Evolutionary conservation across 139 green algal species (phyloP).

Genomic region (Penium margaritaceum): DNA sequence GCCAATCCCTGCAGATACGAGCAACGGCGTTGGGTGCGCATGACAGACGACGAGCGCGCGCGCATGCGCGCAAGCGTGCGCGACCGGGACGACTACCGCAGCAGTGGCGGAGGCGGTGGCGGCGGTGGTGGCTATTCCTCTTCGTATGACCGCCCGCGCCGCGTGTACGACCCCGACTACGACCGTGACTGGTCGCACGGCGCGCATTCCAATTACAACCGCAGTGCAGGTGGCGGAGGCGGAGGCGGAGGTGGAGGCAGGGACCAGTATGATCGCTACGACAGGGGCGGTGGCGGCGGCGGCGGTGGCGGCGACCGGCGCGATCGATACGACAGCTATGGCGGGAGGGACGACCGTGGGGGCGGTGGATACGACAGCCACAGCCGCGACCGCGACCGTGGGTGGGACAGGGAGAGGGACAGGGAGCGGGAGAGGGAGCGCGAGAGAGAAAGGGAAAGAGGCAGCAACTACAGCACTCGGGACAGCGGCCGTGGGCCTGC

Average conservation of each 20-base stretch:
- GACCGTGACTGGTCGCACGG: background rate
- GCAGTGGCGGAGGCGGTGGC: background rate
- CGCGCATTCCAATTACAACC: constrained; percentile 8
- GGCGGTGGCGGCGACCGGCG: background rate
- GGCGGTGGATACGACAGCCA: constrained; percentile 1
- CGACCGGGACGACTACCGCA: background rate
- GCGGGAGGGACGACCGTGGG: background rate
- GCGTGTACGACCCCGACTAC: background rate
- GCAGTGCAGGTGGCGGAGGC: background rate
- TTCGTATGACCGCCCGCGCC: background rate
- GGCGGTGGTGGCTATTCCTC: too few relatives aligned
- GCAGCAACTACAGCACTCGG: background rate
- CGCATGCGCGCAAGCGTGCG: background rate
- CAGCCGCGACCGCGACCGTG: background rate
- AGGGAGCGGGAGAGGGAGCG: constrained; percentile 14
- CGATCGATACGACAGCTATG: background rate
- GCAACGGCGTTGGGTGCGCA: background rate
- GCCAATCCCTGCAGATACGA: constrained; percentile 5
- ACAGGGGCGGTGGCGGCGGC: constrained; percentile 2
- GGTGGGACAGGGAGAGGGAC: background rate
- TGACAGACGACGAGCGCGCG: background rate
- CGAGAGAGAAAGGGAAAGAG: constrained; percentile 9
- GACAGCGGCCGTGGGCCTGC: background rate
- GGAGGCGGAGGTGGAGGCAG: background rate
- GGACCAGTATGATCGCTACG: too few relatives aligned